Percentiles rank a stretch among this genome's conserved stretches.
These are phyloP conservation scores for Ophiostoma sp. DNA, from an alignment of 2,329 filamentous ascomycete species.

Conservation along the genomic window DNA sequence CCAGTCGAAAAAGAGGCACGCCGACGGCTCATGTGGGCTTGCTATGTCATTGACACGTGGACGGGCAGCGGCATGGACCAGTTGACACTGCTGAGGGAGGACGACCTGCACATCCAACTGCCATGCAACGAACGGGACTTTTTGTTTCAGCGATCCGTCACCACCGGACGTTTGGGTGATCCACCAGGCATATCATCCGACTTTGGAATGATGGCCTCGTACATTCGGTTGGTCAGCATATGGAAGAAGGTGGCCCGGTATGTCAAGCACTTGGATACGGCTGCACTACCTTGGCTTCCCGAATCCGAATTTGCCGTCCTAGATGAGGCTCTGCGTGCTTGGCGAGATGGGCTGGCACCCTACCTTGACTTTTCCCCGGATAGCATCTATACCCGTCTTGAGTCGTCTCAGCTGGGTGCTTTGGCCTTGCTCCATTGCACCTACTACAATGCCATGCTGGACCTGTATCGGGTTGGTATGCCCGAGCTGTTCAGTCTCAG, in stretches of 20 bases:
- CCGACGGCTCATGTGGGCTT: slow-evolving; percentile 50
- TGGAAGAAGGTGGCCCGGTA: slow-evolving; percentile 47
- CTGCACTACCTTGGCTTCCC: slow-evolving; percentile 45
- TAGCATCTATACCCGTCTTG: slow-evolving; percentile 48
- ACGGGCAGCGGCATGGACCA: slow-evolving; percentile 36
- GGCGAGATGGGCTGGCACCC: slow-evolving; percentile 46
- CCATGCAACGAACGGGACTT: slow-evolving; percentile 53
- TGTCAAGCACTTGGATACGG: slow-evolving; percentile 44
- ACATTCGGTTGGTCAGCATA: slow-evolving; percentile 44
- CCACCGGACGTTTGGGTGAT: neutral
- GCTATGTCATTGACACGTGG: slow-evolving; percentile 48
- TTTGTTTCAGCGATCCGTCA: slow-evolving; percentile 43
- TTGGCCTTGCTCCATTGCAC: slow-evolving; percentile 49
- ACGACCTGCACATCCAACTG: slow-evolving; percentile 46
- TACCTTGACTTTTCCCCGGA: slow-evolving; percentile 47
- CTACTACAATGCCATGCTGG: slow-evolving; percentile 48
- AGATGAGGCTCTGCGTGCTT: slow-evolving; percentile 43
- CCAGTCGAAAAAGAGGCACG: slow-evolving; percentile 31
- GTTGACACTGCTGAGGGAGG: slow-evolving; percentile 19
- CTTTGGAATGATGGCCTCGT: slow-evolving; percentile 45
- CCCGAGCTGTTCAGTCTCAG: slow-evolving; percentile 47
- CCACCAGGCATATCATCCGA: neutral
- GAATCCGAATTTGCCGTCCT: slow-evolving; percentile 47
- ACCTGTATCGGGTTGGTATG: slow-evolving; percentile 50
- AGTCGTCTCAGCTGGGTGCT: slow-evolving; percentile 49